phyloP scores from a whole-genome alignment of 768 basidiomycete species.

The Gautieria morchelliformis region DNA sequence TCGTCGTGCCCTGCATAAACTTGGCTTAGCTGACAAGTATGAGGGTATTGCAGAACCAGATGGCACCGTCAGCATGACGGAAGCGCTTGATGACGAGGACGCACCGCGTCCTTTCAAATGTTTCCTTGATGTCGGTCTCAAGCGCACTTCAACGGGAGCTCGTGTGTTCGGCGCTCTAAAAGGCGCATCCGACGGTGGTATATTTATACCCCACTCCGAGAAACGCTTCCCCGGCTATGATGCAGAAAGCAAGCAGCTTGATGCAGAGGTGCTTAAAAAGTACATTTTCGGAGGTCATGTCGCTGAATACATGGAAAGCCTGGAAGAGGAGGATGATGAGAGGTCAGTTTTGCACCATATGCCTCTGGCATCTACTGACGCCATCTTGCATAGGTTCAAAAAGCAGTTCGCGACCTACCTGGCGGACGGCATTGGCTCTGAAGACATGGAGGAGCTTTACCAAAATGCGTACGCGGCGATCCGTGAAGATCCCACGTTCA shows the following conservation, averaged over 20 bases:
- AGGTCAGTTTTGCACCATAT: slow-evolving; percentile 37
- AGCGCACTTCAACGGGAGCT: slow-evolving; percentile 93
- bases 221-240: slow-evolving; percentile 99
- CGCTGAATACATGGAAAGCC: slow-evolving; percentile 98
- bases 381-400: slow-evolving; percentile 62
- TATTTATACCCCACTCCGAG: slow-evolving; percentile 95
- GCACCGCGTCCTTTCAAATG: slow-evolving; percentile 98
- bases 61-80: slow-evolving; percentile 75
- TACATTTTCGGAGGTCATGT: slow-evolving; percentile 98
- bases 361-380: slow-evolving; percentile 8
- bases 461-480: slow-evolving; percentile 89
- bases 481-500: slow-evolving; percentile 87
- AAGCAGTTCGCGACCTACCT: slow-evolving; percentile 96
- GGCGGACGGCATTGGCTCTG: slow-evolving; percentile 89
- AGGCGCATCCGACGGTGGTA: slow-evolving; percentile 95
- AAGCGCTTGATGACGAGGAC: slow-evolving; percentile 81
- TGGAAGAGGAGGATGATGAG: slow-evolving; percentile 99
- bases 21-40: slow-evolving; percentile 97
- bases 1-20: slow-evolving; percentile 88
- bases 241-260: slow-evolving; percentile 82
- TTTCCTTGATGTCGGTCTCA: slow-evolving; percentile 97
- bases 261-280: slow-evolving; percentile 91
- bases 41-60: slow-evolving; percentile 89
- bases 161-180: slow-evolving; percentile 98
- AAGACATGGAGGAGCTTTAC: slow-evolving; percentile 96